These are phyloP conservation scores for Phytophthora citricola DNA, from an alignment of 352 stramenopile species.

Conservation along the genomic window DNA sequence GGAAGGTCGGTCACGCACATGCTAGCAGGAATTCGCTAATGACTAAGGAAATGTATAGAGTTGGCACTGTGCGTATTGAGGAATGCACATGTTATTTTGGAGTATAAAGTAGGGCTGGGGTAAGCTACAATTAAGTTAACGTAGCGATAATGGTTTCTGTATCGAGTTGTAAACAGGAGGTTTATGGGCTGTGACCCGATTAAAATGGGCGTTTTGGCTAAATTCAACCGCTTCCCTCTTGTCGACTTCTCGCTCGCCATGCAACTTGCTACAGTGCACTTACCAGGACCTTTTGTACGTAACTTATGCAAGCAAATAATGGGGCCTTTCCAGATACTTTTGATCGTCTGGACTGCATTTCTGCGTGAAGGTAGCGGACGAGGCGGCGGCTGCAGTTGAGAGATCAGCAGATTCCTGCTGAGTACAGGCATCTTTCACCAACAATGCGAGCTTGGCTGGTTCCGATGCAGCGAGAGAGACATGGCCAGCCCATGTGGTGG, in stretches of 20 bases:
- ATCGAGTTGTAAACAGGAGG: not conserved
- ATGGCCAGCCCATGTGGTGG: constrained; percentile 10
- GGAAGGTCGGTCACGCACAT: constrained; percentile 39
- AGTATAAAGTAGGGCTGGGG: not conserved
- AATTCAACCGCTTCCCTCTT: not conserved
- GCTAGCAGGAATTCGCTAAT: not conserved
- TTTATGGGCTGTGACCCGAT: not conserved
- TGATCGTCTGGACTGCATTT: constrained; percentile 3
- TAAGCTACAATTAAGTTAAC: too few species aligned
- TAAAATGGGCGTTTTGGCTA: not conserved
- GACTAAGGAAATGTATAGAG: constrained; percentile 4
- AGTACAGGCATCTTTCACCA: not conserved
- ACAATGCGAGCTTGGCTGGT: constrained; percentile 2
- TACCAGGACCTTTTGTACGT: not conserved
- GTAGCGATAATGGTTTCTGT: not conserved
- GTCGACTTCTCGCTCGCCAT: too few species aligned
- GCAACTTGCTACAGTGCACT: not conserved
- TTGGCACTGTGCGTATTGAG: constrained; percentile 24
- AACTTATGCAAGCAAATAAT: not conserved
- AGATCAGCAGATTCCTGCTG: not conserved
- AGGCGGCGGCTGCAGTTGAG: not conserved
- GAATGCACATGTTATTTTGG: constrained; percentile 14
- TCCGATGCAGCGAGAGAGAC: not conserved
- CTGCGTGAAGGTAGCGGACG: constrained; percentile 11
- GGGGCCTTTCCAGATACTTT: constrained; percentile 1